Conservation (phyloP, 805 yeast genomes). For the Kodamaea jinghongensis region DNA sequence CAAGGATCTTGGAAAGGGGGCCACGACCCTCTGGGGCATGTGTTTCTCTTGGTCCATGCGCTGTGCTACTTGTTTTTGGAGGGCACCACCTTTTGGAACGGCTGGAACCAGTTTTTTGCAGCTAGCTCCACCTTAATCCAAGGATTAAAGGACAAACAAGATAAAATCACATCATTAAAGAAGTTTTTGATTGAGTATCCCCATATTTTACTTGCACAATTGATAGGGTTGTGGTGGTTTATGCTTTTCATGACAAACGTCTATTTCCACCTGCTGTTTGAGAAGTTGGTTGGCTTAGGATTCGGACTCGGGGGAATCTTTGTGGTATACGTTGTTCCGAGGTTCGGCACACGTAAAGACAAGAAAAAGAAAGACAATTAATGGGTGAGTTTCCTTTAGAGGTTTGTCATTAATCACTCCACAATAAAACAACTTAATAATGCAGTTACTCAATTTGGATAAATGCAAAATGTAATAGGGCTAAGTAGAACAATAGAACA, state of each 20-base stretch:
- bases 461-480: too few species aligned
- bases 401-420: too few species aligned
- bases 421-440: too few species aligned
- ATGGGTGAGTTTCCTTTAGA: background rate
- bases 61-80: constrained; percentile 68
- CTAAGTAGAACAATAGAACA: too few species aligned
- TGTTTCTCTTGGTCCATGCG: constrained; percentile 70
- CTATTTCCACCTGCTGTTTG: constrained; percentile 78
- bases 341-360: constrained; percentile 14
- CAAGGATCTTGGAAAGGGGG: constrained; percentile 79
- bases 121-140: constrained; percentile 8
- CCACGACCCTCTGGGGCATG: constrained; percentile 95
- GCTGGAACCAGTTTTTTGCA: constrained; percentile 19
- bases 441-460: too few species aligned
- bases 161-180: constrained; percentile 2
- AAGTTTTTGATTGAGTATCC: constrained; percentile 22
- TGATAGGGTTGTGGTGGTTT: constrained; percentile 67
- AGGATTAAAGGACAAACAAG: background rate
- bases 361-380: background rate
- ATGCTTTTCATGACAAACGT: constrained; percentile 82
- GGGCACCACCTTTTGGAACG: constrained; percentile 38
- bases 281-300: constrained; percentile 67
- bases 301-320: constrained; percentile 56
- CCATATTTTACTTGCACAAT: constrained; percentile 20
- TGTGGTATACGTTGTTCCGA: constrained; percentile 43